Evolutionary conservation across 2,329 filamentous ascomycete species (phyloP).

Genomic region (Orbilia quercus): DNA sequence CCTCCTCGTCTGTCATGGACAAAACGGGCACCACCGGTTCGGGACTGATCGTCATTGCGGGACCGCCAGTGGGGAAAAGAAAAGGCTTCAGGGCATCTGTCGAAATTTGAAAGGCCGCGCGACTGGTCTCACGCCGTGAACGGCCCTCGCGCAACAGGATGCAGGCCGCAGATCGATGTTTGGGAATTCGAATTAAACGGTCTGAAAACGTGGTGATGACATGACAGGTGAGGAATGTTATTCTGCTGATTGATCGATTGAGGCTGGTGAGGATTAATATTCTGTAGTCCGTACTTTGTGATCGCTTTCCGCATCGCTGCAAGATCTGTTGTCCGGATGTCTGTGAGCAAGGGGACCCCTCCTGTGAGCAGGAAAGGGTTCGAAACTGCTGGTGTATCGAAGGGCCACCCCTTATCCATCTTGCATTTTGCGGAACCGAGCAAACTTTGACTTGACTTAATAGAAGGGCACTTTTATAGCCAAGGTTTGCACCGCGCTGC

Average conservation of each 20-base stretch:
- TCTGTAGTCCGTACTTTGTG: background rate
- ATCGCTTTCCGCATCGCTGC: conserved; percentile 26
- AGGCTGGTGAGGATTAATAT: conserved; percentile 38
- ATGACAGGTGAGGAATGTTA: conserved; percentile 43
- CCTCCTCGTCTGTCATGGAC: conserved; percentile 19
- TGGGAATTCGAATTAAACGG: no score
- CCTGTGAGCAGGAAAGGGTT: conserved; percentile 45
- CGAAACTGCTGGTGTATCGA: conserved; percentile 53
- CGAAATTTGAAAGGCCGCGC: conserved; percentile 17
- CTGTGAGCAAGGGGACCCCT: conserved; percentile 42
- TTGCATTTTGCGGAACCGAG: conserved; percentile 49
- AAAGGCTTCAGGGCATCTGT: no score
- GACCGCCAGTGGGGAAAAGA: conserved; percentile 33
- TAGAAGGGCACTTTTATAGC: conserved; percentile 45
- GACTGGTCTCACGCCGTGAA: conserved; percentile 37
- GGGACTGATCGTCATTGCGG: conserved; percentile 29
- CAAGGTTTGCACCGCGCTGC: conserved; percentile 37
- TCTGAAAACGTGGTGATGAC: conserved; percentile 47
- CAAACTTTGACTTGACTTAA: no score
- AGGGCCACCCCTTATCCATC: conserved; percentile 39
- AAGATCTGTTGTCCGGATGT: conserved; percentile 38
- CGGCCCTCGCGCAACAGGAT: background rate
- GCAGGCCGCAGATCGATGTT: conserved; percentile 37
- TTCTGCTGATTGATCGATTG: no score
- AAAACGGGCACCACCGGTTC: conserved; percentile 37